phyloP scores from a whole-genome alignment of 2,329 filamentous ascomycete genomes.

The Gremmenia infestans region DNA sequence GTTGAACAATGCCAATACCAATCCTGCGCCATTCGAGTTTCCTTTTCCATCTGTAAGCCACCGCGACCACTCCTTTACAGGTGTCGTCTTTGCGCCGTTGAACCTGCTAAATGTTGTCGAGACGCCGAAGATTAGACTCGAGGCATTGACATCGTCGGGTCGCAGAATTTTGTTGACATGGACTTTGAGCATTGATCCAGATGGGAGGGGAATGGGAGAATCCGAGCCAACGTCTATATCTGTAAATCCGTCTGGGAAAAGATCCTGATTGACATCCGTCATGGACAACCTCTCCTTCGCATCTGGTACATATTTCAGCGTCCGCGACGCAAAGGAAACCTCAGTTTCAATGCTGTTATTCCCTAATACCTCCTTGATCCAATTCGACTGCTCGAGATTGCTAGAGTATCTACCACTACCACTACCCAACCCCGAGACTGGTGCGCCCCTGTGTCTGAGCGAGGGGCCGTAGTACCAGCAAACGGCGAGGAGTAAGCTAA shows the following conservation, averaged over 20 bases:
- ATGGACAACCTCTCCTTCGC: constrained; percentile 20
- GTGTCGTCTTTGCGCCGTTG: constrained; percentile 44
- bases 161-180: constrained; percentile 38
- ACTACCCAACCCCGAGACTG: background rate
- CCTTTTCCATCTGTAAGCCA: constrained; percentile 55
- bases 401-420: background rate
- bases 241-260: constrained; percentile 24
- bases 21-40: constrained; percentile 51
- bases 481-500: constrained; percentile 14
- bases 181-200: constrained; percentile 19
- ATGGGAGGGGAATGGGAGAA: constrained; percentile 11
- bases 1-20: constrained; percentile 49
- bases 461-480: constrained; percentile 15
- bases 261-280: constrained; percentile 23
- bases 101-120: constrained; percentile 55
- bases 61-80: constrained; percentile 53
- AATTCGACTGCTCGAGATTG: constrained; percentile 18
- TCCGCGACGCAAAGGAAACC: constrained; percentile 27
- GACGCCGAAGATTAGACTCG: constrained; percentile 54
- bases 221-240: constrained; percentile 16
- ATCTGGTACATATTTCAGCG: constrained; percentile 27
- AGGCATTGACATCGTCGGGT: constrained; percentile 47
- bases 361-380: constrained; percentile 21
- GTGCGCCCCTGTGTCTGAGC: constrained; percentile 6
- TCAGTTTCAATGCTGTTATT: constrained; percentile 23